Evolutionary conservation across 495 filamentous ascomycete species (phyloP).

Genomic region (Podospora conica): DNA sequence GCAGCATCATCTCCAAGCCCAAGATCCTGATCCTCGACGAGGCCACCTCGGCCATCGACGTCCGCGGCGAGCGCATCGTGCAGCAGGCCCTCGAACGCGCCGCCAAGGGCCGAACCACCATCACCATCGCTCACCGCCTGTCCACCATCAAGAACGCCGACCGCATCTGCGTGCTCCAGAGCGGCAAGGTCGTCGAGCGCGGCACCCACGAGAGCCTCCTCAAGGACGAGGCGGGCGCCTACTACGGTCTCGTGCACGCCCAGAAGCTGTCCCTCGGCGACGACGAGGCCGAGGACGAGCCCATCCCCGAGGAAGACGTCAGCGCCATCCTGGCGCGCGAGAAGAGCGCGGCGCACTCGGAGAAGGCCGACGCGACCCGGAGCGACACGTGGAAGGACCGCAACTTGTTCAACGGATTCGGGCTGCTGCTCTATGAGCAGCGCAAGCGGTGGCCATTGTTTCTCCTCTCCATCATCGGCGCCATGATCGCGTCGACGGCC

Average conservation of each 20-base stretch:
- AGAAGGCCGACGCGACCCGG: slow-evolving; percentile 25
- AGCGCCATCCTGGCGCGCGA: slow-evolving; percentile 36
- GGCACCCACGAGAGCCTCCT: slow-evolving; percentile 66
- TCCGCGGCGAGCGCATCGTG: slow-evolving; percentile 59
- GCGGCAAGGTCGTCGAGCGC: slow-evolving; percentile 52
- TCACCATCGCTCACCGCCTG: slow-evolving; percentile 71
- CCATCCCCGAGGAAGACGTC: slow-evolving; percentile 36
- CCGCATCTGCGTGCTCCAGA: slow-evolving; percentile 62
- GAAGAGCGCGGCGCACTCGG: slow-evolving; percentile 40
- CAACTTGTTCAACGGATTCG: slow-evolving; percentile 41
- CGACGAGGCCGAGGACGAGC: slow-evolving; percentile 17
- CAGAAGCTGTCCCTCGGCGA: slow-evolving; percentile 43
- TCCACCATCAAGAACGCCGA: slow-evolving; percentile 66
- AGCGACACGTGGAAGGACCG: slow-evolving; percentile 32
- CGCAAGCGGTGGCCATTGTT: slow-evolving; percentile 34
- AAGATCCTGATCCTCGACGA: slow-evolving; percentile 78
- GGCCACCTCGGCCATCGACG: slow-evolving; percentile 72
- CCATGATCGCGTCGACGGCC: slow-evolving; percentile 35
- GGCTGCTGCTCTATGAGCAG: slow-evolving; percentile 42
- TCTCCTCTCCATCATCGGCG: slow-evolving; percentile 28
- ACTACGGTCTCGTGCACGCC: slow-evolving; percentile 47
- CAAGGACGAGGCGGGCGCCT: slow-evolving; percentile 44
- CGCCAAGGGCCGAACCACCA: slow-evolving; percentile 64
- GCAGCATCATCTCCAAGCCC: slow-evolving; percentile 65
- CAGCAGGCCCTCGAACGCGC: slow-evolving; percentile 64